phyloP scores from a whole-genome alignment of 495 filamentous ascomycete species.

The Neurospora sp. region DNA sequence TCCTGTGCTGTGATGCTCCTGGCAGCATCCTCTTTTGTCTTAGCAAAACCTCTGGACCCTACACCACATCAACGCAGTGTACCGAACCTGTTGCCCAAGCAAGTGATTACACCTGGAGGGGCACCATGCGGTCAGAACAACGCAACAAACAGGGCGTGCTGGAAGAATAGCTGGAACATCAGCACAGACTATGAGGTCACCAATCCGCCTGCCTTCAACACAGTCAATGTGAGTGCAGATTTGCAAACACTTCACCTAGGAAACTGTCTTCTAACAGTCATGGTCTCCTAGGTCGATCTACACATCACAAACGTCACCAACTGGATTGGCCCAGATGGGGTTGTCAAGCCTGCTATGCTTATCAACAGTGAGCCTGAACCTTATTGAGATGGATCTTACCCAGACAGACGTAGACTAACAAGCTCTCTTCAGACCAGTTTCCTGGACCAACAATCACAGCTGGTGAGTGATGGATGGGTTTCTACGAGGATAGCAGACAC shows the following conservation, averaged over 20 bases:
- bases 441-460: conserved; percentile 19
- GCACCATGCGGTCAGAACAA: conserved; percentile 22
- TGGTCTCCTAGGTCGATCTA: conserved; percentile 9
- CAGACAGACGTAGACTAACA: neutral
- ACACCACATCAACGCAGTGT: neutral
- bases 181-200: conserved; percentile 23
- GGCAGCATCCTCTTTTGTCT: neutral
- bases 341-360: conserved; percentile 30
- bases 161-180: conserved; percentile 23
- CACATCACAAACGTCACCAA: conserved; percentile 26
- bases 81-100: conserved; percentile 9
- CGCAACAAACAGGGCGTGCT: conserved; percentile 22
- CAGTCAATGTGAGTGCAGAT: conserved; percentile 15
- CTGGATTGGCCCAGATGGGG: conserved; percentile 35
- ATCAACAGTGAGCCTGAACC: conserved; percentile 27
- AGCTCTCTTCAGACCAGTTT: conserved; percentile 6
- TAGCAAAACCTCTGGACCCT: neutral
- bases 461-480: neutral
- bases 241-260: conserved; percentile 5
- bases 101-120: conserved; percentile 18
- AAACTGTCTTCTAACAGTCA: conserved; percentile 12
- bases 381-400: neutral
- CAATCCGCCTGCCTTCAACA: conserved; percentile 18
- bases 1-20: conserved; percentile 2
- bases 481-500: conserved; percentile 4